Evolutionary conservation across 129 eudicot genomes (phyloP), one percentile per base, ranked within the genome.

Genomic region (Pseudognaphalium luteoalbum): DNA sequence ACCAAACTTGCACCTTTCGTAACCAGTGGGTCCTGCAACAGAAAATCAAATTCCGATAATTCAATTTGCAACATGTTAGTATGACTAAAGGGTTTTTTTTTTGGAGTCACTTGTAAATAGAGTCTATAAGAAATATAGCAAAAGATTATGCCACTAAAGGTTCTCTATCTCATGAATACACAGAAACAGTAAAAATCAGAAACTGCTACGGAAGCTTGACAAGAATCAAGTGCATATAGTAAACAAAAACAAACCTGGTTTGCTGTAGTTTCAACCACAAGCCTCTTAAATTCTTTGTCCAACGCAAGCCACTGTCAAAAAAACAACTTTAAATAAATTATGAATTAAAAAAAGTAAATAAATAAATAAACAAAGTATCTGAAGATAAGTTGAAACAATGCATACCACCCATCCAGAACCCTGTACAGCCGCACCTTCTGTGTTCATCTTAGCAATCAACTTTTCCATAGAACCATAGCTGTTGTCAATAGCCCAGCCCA

Each of bases 361-460:
- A 72, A 19, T 25, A 11, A 9, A 1, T 17, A 15, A 78, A 42
- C 21, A 7, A 35, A 6, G 39, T 57, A 82, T 37, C 20, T 1
- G 61, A 4, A 59, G 56, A 21, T 7, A 17, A 30, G 21, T 30
- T 9, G 15, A 16, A 25, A 17, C 75, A 72, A 44, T 66, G 52
- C 91, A 70, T 87, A 94, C 98, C 97, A 94, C 96, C 98, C 98
- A 94, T 78, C 98, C 98, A 68, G 98, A 94, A 22, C 98, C 98
- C 83, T 94, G 98, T 15, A 94, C 75, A 70, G 88, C 98, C 74
- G 98, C 97, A 73, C 98, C 98, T 87, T 94, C 97, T 16, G 96
- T 85, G 78, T 80, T 94, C 93, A 94, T 94, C 87, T 88, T 94
- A 82, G 88, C 87, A 41, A 88, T 80, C 70, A 94, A 76, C 58